Evolutionary conservation across 805 yeast species (phyloP), one percentile per base, ranked within the genome.

Genomic region (Wickerhamiella cacticola): DNA sequence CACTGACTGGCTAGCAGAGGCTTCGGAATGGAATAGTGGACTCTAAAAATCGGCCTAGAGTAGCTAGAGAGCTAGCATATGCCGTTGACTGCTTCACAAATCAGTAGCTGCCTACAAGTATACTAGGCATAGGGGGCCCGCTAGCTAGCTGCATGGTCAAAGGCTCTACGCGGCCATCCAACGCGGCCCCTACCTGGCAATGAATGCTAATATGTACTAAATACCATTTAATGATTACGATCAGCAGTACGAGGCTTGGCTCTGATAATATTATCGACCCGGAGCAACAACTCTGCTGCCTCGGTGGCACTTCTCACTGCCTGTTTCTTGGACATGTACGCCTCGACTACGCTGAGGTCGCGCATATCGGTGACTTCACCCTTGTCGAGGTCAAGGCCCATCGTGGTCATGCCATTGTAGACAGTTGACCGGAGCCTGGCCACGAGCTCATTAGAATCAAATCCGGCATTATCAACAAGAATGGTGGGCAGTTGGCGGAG

Each of bases 181-280:
- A n/a, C n/a, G n/a, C n/a, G n/a, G n/a, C n/a, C n/a, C n/a, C n/a
- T n/a, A n/a, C n/a, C n/a, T n/a, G n/a, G n/a, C n/a, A n/a, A n/a
- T n/a, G n/a, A n/a, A n/a, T n/a, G n/a, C n/a, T n/a, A n/a, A n/a
- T n/a, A n/a, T n/a, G n/a, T n/a, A n/a, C n/a, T n/a, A n/a, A n/a
- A n/a, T n/a, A n/a, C 7, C 28, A 5, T 8, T 9, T 41, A 29
- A 25, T 49, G 51, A n/a, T 41, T 52, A 12, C 61, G 52, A 68
- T 83, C 89, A 35, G 96, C 95, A 39, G 98, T 88, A 68, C 98
- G 76, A 54, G 99, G 98, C 65, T 84, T 88, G 28, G 98, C 97
- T 56, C 95, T 79, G 54, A 92, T 85, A 55, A 92, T 92, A 66
- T 92, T 89, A 64, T 92, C 99, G 38, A 92, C 99, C 63, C 99